Conservation (phyloP, 2,329 filamentous ascomycete species). For the Cercospora citrullina region DNA sequence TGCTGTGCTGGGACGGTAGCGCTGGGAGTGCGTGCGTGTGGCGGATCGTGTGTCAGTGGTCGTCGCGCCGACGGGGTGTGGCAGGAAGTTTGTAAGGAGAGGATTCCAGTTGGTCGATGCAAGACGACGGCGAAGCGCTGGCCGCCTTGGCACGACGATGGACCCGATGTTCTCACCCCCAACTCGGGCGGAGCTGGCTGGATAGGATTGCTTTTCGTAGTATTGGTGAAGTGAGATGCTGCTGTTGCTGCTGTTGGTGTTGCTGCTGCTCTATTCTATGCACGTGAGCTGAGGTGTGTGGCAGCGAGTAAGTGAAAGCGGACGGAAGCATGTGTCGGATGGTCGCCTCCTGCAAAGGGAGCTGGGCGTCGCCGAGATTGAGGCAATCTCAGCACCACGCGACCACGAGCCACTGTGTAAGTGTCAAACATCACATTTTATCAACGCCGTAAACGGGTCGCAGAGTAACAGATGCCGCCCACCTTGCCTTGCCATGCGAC, state of each 20-base stretch:
- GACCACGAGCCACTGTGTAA: not conserved
- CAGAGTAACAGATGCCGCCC: constrained; percentile 2
- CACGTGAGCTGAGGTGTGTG: not conserved
- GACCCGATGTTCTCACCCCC: not conserved
- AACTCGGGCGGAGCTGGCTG: not conserved
- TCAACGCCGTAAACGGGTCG: not conserved
- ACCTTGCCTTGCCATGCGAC: constrained; percentile 8
- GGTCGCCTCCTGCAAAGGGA: constrained; percentile 6
- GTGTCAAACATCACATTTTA: not conserved
- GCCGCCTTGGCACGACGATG: not conserved
- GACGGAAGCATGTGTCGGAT: not conserved
- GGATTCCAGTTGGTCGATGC: constrained; percentile 1
- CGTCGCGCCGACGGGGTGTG: not conserved
- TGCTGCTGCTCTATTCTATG: not conserved
- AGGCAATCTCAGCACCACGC: constrained; percentile 6
- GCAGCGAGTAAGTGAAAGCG: not conserved
- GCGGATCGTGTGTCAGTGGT: constrained; percentile 6
- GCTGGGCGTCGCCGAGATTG: constrained; percentile 5
- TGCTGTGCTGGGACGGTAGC: constrained; percentile 1
- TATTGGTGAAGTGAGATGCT: not conserved
- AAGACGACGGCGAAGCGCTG: not conserved
- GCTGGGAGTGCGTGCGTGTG: not conserved
- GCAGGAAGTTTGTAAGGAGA: constrained; percentile 3
- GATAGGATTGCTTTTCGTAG: not conserved
- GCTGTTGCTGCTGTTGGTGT: not conserved